A percentile compares a stretch with the other conserved stretches of the same genome.
Evolutionary conservation across 148 eudicot genomes (phyloP).

Genomic region (Rhododendron ovatum): DNA sequence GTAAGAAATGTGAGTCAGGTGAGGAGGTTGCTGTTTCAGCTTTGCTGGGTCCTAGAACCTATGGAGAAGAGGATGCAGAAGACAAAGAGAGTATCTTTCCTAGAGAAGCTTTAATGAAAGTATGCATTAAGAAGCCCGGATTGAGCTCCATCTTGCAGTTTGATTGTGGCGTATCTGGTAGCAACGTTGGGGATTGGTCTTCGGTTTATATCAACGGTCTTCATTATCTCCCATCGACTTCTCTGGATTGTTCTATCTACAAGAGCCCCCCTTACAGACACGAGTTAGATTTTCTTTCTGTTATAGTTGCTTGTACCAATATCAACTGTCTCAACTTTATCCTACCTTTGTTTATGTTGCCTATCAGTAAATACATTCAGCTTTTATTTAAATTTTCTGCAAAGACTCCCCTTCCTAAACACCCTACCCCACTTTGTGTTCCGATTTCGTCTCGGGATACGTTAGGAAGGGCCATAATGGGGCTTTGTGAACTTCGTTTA

Average conservation of each 20-base stretch:
- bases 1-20: conserved; percentile 63
- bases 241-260: conserved; percentile 38
- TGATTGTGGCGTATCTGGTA: conserved; percentile 45
- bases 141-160: conserved; percentile 72
- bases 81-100: conserved; percentile 26
- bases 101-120: conserved; percentile 57
- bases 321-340: not conserved
- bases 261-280: conserved; percentile 67
- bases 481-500: not conserved
- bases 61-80: not conserved
- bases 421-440: not conserved
- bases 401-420: not conserved
- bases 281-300: not conserved
- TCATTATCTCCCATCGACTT: conserved; percentile 40
- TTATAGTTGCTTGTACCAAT: not conserved
- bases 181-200: conserved; percentile 23
- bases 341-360: not conserved
- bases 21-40: conserved; percentile 89
- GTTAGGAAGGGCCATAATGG: not conserved
- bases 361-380: not conserved
- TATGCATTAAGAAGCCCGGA: conserved; percentile 77
- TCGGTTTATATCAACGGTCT: conserved; percentile 42
- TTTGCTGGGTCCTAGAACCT: conserved; percentile 41
- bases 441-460: not conserved
- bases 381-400: not conserved